Conservation (phyloP, 164 flowering plant genomes). For the Malania oleifera region DNA sequence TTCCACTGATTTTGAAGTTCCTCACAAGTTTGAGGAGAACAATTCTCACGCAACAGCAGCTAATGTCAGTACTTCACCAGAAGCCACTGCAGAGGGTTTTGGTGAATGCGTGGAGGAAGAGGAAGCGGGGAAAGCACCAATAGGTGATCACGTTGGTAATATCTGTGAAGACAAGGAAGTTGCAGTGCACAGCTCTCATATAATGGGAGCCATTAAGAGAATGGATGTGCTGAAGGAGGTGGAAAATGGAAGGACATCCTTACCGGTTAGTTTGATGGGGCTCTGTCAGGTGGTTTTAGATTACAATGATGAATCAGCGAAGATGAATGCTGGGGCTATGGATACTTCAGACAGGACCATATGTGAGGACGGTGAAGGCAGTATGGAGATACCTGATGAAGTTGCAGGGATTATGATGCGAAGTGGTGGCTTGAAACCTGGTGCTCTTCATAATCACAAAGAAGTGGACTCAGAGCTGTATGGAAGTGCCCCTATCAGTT, state of each 20-base stretch:
- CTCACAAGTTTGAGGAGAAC: not conserved
- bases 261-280: too few species aligned
- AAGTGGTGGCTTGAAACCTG: not conserved
- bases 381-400: not conserved
- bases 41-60: not conserved
- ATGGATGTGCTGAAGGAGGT: not conserved
- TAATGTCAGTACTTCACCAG: not conserved
- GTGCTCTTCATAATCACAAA: not conserved
- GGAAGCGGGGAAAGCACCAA: not conserved
- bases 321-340: not conserved
- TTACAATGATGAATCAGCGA: not conserved
- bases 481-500: too few species aligned
- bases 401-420: not conserved
- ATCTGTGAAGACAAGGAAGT: not conserved
- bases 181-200: not conserved
- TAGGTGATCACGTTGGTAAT: not conserved
- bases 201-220: not conserved
- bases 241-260: too few species aligned
- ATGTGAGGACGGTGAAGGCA: not conserved
- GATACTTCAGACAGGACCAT: not conserved
- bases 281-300: too few species aligned
- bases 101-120: not conserved
- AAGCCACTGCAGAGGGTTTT: not conserved
- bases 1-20: not conserved
- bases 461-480: too few species aligned